Percentiles rank a stretch among this genome's conserved stretches.
phyloP scores from a whole-genome alignment of 257 asterid species.

The Eustoma russellianum region DNA sequence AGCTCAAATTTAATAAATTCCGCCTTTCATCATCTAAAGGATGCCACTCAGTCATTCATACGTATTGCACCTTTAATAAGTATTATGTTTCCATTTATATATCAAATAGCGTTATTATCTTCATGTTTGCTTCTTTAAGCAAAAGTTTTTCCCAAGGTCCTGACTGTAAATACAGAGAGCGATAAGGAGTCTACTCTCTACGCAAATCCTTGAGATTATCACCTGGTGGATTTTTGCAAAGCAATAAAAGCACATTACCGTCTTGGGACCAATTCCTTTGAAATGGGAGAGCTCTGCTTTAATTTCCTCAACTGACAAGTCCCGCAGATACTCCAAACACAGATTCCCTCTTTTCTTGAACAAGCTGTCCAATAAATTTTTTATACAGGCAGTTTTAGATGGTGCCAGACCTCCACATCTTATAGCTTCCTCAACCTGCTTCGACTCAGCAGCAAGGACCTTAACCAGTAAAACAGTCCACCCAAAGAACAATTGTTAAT shows the following conservation, averaged over 20 bases:
- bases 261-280: conserved; percentile 89
- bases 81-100: too few relatives aligned
- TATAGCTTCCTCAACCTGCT: conserved; percentile 63
- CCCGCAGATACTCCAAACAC: conserved; percentile 78
- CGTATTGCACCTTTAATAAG: too few relatives aligned
- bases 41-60: too few relatives aligned
- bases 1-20: too few relatives aligned
- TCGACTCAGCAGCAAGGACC: conserved; percentile 70
- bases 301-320: conserved; percentile 56
- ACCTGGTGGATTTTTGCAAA: too few relatives aligned
- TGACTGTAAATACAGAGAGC: too few relatives aligned
- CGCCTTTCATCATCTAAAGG: too few relatives aligned
- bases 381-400: conserved; percentile 62
- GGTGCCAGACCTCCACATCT: conserved; percentile 93
- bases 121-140: too few relatives aligned
- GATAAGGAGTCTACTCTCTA: too few relatives aligned
- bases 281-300: conserved; percentile 67
- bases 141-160: too few relatives aligned
- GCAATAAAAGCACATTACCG: conserved; percentile 32
- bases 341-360: conserved; percentile 49
- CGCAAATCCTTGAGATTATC: too few relatives aligned
- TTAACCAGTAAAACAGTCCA: conserved; percentile 10
- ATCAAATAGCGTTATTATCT: too few relatives aligned
- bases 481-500: conserved; percentile 6
- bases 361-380: conserved; percentile 54